phyloP scores from a whole-genome alignment of 371 early-diverging fungal genomes.

The Capniomyces stellatus region DNA sequence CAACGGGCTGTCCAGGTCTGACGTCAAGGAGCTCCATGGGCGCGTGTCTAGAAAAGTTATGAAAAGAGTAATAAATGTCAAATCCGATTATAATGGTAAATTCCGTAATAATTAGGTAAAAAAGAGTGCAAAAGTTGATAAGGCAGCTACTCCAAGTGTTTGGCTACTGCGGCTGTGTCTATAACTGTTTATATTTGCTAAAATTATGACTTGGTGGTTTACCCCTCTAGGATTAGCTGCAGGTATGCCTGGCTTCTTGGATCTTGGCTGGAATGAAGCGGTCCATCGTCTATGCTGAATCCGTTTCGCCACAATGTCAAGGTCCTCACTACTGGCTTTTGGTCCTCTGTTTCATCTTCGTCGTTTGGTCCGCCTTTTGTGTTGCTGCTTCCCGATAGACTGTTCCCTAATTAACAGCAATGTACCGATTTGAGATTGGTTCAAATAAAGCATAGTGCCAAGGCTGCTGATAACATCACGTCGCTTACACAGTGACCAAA shows the following conservation, averaged over 20 bases:
- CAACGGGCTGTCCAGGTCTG: slow-evolving; percentile 79
- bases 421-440: not conserved
- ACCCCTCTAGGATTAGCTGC: slow-evolving; percentile 62
- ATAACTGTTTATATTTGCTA: no score
- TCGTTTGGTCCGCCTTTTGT: slow-evolving; percentile 3
- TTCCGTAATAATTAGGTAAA: no score
- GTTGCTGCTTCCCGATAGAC: slow-evolving; percentile 1
- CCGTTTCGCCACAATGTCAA: slow-evolving; percentile 94
- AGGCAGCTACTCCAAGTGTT: no score
- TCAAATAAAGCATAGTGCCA: not conserved
- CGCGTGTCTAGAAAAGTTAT: slow-evolving; percentile 28
- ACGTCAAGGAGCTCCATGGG: slow-evolving; percentile 64
- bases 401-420: not conserved
- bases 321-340: slow-evolving; percentile 22
- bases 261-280: slow-evolving; percentile 60
- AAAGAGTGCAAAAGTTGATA: no score
- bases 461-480: slow-evolving; percentile 10
- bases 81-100: no score
- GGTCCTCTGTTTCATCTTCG: slow-evolving; percentile 22
- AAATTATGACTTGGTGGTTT: no score
- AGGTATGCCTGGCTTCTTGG: slow-evolving; percentile 72
- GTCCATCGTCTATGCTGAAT: slow-evolving; percentile 88
- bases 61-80: no score
- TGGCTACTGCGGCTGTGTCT: no score
- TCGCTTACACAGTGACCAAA: slow-evolving; percentile 8